A percentile compares a stretch with the other conserved stretches of the same genome.
Conservation (phyloP, 2,329 filamentous ascomycete species). For the Microsporum canis region DNA sequence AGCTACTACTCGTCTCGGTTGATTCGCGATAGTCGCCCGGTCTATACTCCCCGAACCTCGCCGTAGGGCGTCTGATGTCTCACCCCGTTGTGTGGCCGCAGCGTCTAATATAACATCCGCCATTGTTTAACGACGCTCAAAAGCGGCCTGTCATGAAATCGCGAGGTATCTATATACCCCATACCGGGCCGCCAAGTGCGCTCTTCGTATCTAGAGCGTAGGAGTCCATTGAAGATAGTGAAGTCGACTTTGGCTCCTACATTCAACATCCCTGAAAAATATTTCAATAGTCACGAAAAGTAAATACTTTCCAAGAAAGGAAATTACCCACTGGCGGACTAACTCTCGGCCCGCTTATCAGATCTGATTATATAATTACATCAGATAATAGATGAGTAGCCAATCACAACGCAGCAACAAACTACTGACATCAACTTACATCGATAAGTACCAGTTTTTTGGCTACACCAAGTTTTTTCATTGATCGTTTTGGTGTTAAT, state of each 20-base stretch:
- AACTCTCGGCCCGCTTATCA: background rate
- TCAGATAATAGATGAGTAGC: no score
- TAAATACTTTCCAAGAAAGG: background rate
- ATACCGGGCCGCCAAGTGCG: background rate
- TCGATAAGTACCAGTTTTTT: no score
- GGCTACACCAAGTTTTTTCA: no score
- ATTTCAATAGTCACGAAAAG: background rate
- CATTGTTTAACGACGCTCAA: background rate
- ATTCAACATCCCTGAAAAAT: background rate
- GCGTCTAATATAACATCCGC: background rate
- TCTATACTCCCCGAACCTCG: background rate
- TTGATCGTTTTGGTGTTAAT: no score
- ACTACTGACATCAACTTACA: no score
- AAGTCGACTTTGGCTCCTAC: background rate
- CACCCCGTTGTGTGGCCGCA: background rate
- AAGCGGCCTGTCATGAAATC: background rate
- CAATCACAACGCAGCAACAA: no score
- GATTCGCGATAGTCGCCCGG: background rate
- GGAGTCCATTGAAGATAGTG: background rate
- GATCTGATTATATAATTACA: background rate
- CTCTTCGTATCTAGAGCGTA: background rate
- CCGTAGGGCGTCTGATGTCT: background rate
- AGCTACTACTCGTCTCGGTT: background rate
- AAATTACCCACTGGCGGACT: background rate
- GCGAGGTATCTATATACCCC: background rate